Evolutionary conservation across 768 basidiomycete genomes (phyloP).

Genomic region (Auriscalpium vulgare): DNA sequence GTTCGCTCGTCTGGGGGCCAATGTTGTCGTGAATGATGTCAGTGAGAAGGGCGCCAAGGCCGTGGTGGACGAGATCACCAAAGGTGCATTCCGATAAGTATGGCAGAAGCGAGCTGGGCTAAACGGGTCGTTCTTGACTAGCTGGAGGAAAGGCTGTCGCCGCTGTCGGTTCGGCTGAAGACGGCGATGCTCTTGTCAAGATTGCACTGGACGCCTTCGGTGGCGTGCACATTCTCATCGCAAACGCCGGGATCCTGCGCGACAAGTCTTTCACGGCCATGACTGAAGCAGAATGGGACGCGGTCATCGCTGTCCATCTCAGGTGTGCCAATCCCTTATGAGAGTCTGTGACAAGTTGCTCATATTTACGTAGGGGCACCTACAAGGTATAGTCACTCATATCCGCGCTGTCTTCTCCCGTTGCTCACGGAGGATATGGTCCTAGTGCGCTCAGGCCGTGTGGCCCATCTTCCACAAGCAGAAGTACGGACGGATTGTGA

Average conservation of each 20-base stretch:
- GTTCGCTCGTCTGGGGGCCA: slow-evolving; percentile 90
- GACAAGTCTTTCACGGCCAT: slow-evolving; percentile 90
- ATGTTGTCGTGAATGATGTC: slow-evolving; percentile 94
- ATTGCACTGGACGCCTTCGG: slow-evolving; percentile 83
- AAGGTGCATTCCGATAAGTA: slow-evolving; percentile 38
- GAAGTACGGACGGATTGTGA: slow-evolving; percentile 92
- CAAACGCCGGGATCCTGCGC: slow-evolving; percentile 90
- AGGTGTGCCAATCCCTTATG: slow-evolving; percentile 26
- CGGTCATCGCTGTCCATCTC: slow-evolving; percentile 83
- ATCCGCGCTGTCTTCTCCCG: not conserved
- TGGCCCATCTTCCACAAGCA: slow-evolving; percentile 98
- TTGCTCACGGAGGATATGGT: not conserved
- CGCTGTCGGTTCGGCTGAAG: slow-evolving; percentile 82
- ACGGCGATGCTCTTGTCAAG: slow-evolving; percentile 86
- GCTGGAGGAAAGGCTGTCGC: slow-evolving; percentile 86
- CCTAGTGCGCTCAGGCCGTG: slow-evolving; percentile 84
- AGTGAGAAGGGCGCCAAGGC: slow-evolving; percentile 74
- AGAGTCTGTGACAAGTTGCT: not conserved
- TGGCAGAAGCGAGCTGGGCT: too few species aligned
- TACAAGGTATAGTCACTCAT: slow-evolving; percentile 53
- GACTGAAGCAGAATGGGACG: slow-evolving; percentile 91
- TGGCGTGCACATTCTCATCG: slow-evolving; percentile 76
- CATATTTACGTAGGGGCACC: slow-evolving; percentile 47
- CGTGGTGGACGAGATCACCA: slow-evolving; percentile 82
- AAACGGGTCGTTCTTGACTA: slow-evolving; percentile 21